Evolutionary conservation across 2,329 filamentous ascomycete genomes (phyloP), one percentile per base, ranked within the genome.

Genomic region (Didymellaceae sp.): DNA sequence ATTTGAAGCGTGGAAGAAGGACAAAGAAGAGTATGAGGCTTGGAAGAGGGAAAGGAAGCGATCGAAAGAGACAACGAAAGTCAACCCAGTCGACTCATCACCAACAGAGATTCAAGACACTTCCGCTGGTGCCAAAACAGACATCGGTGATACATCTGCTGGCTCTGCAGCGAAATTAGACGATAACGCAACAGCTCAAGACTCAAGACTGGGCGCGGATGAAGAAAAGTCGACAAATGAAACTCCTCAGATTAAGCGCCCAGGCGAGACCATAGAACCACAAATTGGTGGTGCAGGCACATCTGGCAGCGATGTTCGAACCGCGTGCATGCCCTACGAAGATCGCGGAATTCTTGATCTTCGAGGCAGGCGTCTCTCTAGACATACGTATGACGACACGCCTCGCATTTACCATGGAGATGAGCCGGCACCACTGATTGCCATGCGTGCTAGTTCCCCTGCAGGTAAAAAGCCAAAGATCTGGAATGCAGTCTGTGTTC

Each of bases 401-500:
- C 37, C 11, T 26, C 45, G 37, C 13, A 51, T 32, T 13, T 46
- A 44, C 21, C 45, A 53, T 38, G 32, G 52, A 13, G 46, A 51
- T 14, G 38, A 37, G 25, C 30, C 30, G 17, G n/a, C 6, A 11
- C 31, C 17, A 16, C 22, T 18, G 20, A 6, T 14, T 31, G 14
- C 8, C 9, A 37, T 16, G 21, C 31, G 37, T 4, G 32, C 31
- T 25, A 37, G 40, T 21, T 38, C 35, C 9, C 52, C 46, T 14
- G 37, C 33, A 10, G 57, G 62, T 25, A 54, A 58, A 22, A 59
- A 55, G 21, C 55, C 58, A 13, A 68, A 67, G 45, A 80, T 80
- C 0, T 86, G 83, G 83, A 84, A 85, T 57, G 83, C 83, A 0
- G 76, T 85, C 0, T 84, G 81, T 57, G 81, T 85, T 2, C 73